Base-by-base conservation (phyloP, 1,139 yeast genomes). In the Zygosaccharomyces pseudobailii region DNA sequence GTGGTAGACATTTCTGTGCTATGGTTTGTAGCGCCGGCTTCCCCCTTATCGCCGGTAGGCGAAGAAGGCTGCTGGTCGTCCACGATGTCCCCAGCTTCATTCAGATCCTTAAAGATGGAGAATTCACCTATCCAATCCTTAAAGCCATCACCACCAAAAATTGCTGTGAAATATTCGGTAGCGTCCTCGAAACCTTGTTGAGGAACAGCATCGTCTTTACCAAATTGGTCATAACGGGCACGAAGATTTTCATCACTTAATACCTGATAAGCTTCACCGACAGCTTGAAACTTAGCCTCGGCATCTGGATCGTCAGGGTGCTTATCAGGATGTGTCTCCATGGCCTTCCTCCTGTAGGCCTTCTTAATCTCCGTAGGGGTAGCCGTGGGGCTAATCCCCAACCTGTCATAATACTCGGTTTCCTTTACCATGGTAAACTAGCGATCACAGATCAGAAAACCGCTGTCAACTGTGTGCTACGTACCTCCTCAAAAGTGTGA, bases 261-360 rank as follows among this genome's bases (percentile, higher is more conserved):
- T 0, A 82, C 86, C 58, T 82, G 87, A 56, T 82, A 82, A 10
- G 87, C 87, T 59, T 81, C 82, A 30, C 87, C 86, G 9, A 82
- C 82, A 48, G 75, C 83, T 61, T 82, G 87, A 56, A 82, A 82
- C 59, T 73, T 76, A n/a, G 63, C 50, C 30, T 86, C 87, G 2
- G 90, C 89, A 28, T 72, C 75, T 19, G 87, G 87, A 59, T 84
- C 87, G 58, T 84, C 80, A 6, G 97, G 97, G 61, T 92, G 89
- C 71, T 92, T 94, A 67, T 92, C 98, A 0, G 98, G 98, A 67
- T 94, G 98, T 53, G 89, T 84, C 49, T 71, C 74, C 65, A 92
- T 83, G 6, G 97, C 97, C 62, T 84, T 82, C 67, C 84, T 85
- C 52, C 98, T 76, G 69, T 92, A 92, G 0, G 97, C 96, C 67